Evolutionary conservation across 2,329 filamentous ascomycete genomes (phyloP).

Genomic region (Cladophialophora exuberans): DNA sequence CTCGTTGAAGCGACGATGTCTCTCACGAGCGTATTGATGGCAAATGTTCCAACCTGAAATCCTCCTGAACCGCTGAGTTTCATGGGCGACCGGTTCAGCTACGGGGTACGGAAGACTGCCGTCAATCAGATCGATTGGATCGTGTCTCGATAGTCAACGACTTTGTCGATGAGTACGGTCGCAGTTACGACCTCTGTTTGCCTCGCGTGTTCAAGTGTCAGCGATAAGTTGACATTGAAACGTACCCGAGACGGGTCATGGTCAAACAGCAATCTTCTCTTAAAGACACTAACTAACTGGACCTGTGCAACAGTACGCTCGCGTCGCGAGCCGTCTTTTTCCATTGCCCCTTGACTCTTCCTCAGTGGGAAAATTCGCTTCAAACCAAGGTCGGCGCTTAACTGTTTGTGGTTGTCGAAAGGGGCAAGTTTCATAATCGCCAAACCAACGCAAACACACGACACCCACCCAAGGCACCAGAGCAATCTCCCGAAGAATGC

Average conservation of each 20-base stretch:
- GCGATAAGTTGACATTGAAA: not conserved
- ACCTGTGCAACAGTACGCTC: not conserved
- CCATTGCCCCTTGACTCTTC: not conserved
- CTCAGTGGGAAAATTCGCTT: no score
- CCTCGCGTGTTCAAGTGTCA: no score
- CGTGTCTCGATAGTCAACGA: not conserved
- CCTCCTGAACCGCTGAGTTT: no score
- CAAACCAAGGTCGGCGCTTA: not conserved
- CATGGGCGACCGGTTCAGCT: no score
- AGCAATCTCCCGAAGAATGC: conserved; percentile 4
- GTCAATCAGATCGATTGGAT: no score
- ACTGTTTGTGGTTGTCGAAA: not conserved
- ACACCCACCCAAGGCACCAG: not conserved
- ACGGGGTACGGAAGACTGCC: no score
- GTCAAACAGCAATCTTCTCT: not conserved
- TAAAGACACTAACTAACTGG: not conserved
- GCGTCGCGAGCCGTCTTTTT: not conserved
- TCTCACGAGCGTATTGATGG: no score
- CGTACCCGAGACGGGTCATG: not conserved
- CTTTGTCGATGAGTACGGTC: no score
- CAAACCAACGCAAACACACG: not conserved
- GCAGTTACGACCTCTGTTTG: no score
- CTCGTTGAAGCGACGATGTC: no score
- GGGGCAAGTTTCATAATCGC: not conserved
- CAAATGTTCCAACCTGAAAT: no score